A percentile compares a stretch with the other conserved stretches of the same genome.
These are phyloP conservation scores for Aspergillus ustus DNA, from an alignment of 2,329 filamentous ascomycete genomes.

Conservation along the genomic window DNA sequence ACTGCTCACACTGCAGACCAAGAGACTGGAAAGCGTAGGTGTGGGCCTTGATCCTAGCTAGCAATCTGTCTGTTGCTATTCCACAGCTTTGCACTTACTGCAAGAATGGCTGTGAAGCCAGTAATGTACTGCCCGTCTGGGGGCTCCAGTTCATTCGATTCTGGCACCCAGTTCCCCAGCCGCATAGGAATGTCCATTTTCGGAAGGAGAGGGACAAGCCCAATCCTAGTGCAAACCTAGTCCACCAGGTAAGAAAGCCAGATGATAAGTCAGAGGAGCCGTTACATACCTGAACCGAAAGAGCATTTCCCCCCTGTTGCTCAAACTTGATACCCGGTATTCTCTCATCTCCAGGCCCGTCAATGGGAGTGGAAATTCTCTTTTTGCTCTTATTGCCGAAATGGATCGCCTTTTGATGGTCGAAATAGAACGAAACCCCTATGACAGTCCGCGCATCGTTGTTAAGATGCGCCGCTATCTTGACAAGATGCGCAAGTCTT, in stretches of 20 bases:
- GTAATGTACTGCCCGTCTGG: not conserved
- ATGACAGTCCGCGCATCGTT: not conserved
- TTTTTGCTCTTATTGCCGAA: not conserved
- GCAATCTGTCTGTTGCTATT: not conserved
- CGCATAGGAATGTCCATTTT: not conserved
- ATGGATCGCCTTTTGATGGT: not conserved
- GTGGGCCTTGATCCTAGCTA: not conserved
- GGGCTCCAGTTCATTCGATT: not conserved
- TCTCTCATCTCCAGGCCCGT: not conserved
- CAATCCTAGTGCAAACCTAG: not conserved
- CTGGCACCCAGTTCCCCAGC: not conserved
- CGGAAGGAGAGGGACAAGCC: not conserved
- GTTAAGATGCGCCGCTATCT: not conserved
- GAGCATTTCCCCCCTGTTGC: not conserved
- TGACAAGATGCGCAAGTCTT: not conserved
- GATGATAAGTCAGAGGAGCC: not conserved
- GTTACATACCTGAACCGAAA: not conserved
- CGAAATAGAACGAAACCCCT: not conserved
- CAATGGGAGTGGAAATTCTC: not conserved
- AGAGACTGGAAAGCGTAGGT: conserved; percentile 1
- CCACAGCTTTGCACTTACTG: not conserved
- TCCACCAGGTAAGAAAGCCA: not conserved
- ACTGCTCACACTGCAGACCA: conserved; percentile 8
- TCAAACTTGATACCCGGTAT: not conserved
- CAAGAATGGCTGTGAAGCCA: not conserved